Percentiles rank a stretch among this genome's conserved stretches.
These are phyloP conservation scores for Penicillium carneum DNA, from an alignment of 2,329 filamentous ascomycete genomes.

Conservation along the genomic window DNA sequence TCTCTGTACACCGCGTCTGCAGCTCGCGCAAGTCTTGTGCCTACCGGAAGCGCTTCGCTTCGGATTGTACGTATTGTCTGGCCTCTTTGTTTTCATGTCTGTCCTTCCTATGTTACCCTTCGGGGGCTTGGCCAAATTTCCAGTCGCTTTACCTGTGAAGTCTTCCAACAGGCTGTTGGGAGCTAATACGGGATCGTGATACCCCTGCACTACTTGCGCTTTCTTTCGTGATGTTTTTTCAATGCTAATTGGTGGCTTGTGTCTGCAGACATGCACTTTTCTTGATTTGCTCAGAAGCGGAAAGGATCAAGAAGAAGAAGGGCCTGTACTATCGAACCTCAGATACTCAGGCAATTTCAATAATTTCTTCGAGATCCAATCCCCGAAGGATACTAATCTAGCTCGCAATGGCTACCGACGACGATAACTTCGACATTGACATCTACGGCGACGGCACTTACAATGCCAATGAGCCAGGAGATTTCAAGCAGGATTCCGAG, in stretches of 20 bases:
- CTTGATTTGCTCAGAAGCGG: conserved; percentile 44
- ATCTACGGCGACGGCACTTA: conserved; percentile 69
- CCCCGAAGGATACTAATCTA: conserved; percentile 36
- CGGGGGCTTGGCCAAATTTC: conserved; percentile 22
- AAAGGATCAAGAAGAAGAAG: conserved; percentile 38
- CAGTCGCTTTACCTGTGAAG: conserved; percentile 13
- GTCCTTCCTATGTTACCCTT: conserved; percentile 19
- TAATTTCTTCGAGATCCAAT: conserved; percentile 38
- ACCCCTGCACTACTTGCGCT: background rate
- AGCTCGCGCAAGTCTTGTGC: conserved; percentile 23
- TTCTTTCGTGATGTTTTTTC: conserved; percentile 25
- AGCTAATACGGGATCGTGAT: conserved; percentile 7
- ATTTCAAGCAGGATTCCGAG: conserved; percentile 52
- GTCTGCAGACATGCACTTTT: conserved; percentile 55
- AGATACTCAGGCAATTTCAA: conserved; percentile 48
- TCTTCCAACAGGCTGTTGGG: conserved; percentile 4
- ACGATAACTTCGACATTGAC: conserved; percentile 75
- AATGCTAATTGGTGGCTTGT: conserved; percentile 51
- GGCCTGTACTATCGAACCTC: conserved; percentile 48
- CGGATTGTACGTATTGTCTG: conserved; percentile 53
- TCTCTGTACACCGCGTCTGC: conserved; percentile 30
- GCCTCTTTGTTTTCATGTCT: conserved; percentile 23
- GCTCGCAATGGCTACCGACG: conserved; percentile 61
- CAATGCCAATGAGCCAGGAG: conserved; percentile 57
- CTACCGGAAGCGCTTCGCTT: conserved; percentile 33